phyloP scores from a whole-genome alignment of 371 early-diverging fungal genomes.

The Massospora cicadina region DNA sequence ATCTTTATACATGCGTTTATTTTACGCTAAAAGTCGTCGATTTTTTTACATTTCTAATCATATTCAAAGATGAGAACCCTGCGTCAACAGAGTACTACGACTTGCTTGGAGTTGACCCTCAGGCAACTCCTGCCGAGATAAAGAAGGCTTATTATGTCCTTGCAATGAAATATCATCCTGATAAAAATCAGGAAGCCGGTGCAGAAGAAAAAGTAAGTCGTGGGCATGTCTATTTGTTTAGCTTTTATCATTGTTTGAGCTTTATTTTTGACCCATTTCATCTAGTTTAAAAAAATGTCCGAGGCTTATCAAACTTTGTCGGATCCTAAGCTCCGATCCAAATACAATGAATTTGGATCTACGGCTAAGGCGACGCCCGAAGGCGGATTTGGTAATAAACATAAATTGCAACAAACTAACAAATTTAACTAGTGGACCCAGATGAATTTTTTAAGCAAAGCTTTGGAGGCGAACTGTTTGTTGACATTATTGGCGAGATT shows the following conservation, averaged over 20 bases:
- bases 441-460: slow-evolving; percentile 82
- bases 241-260: not conserved
- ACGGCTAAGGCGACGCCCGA: slow-evolving; percentile 47
- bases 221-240: not conserved
- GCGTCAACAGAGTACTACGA: slow-evolving; percentile 73
- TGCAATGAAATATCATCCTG: slow-evolving; percentile 89
- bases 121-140: slow-evolving; percentile 74
- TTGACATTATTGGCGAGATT: slow-evolving; percentile 88
- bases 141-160: slow-evolving; percentile 86
- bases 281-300: slow-evolving; percentile 78
- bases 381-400: slow-evolving; percentile 42
- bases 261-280: not conserved
- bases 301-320: slow-evolving; percentile 88
- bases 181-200: slow-evolving; percentile 72
- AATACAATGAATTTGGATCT: slow-evolving; percentile 70
- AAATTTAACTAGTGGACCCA: slow-evolving; percentile 43
- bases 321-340: slow-evolving; percentile 64
- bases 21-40: no score
- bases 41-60: no score
- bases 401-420: not conserved
- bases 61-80: slow-evolving; percentile 42
- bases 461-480: slow-evolving; percentile 90
- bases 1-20: no score
- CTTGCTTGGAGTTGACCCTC: slow-evolving; percentile 57
- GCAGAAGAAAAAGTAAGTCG: slow-evolving; percentile 61